Base-by-base conservation (phyloP, 1,139 yeast genomes). In the Saccharomycopsis phalli region DNA sequence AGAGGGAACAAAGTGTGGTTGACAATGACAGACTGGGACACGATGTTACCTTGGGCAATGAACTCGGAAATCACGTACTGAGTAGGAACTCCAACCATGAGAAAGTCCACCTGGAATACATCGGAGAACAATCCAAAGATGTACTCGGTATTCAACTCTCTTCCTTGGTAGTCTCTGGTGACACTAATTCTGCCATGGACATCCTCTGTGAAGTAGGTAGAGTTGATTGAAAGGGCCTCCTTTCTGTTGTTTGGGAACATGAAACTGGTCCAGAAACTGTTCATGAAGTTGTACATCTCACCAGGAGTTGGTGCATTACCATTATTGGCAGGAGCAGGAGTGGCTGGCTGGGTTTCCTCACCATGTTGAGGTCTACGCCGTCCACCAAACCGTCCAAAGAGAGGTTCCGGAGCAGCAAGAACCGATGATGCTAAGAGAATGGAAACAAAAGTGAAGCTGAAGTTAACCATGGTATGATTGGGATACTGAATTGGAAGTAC, bases 81-180 rank as follows among this genome's bases (percentile, higher is more conserved):
- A 1, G 30, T 35, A 2, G 51, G 49, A 27, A 41, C 44, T 8
- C 52, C 54, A 28, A 42, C 34, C 28, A 50, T 36, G 27, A 47
- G 46, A 5, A 41, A 36, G 14, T 31, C 19, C n/a, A 42, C 46
- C 19, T 34, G 29, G 18, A 37, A 40, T 10, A 38, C 29, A 7
- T 36, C 33, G 7, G 44, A 34, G 31, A 52, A 52, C n/a, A 50
- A 29, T 4, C 53, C 55, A 41, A 51, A 52, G 17, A 51, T 26
- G 32, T 51, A 51, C 31, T 51, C 54, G 11, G 54, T 51, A 34
- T 51, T 51, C 35, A 51, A 42, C 38, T 51, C 54, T n/a, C 32
- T 38, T 8, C 53, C 54, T 14, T 36, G 45, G 23, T 43, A 52
- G 11, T 44, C 38, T 44, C 55, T 46, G 5, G 55, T 50, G 22